Conservation (phyloP, 176 grass and related monocot genomes). For the Secale cereale region DNA sequence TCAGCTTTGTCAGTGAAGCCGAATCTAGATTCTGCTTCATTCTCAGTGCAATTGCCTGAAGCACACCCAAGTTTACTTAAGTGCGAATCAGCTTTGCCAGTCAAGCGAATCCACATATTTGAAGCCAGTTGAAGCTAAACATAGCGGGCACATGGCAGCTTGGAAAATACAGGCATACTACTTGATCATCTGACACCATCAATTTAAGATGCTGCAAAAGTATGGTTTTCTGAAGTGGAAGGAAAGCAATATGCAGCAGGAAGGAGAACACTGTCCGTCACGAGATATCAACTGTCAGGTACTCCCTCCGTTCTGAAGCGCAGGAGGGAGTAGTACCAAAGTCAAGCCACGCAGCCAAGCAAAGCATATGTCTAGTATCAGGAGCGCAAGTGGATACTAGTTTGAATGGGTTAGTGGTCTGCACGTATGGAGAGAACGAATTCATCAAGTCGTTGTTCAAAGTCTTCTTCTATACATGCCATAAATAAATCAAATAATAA, state of each 20-base stretch:
- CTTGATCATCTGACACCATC: not conserved
- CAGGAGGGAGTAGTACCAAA: no score
- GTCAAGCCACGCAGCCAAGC: not conserved
- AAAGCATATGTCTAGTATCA: not conserved
- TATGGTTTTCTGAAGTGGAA: not conserved
- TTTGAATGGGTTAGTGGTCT: constrained; percentile 6
- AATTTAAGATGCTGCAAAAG: not conserved
- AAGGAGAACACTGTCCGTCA: not conserved
- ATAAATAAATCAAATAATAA: not conserved
- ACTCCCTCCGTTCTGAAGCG: no score
- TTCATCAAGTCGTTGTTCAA: not conserved
- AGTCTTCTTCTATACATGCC: not conserved
- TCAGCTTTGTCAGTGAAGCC: no score
- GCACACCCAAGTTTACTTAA: no score
- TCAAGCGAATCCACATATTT: no score
- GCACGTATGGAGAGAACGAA: not conserved
- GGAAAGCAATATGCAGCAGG: not conserved
- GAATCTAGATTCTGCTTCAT: no score
- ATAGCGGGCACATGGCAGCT: not conserved
- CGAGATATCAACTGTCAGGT: not conserved
- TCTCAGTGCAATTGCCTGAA: no score
- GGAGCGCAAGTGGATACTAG: not conserved
- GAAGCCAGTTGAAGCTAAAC: no score
- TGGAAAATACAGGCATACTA: not conserved
- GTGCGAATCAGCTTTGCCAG: no score